Base-by-base conservation (phyloP, 306 rosid genomes). In the Ceratonia siliqua region DNA sequence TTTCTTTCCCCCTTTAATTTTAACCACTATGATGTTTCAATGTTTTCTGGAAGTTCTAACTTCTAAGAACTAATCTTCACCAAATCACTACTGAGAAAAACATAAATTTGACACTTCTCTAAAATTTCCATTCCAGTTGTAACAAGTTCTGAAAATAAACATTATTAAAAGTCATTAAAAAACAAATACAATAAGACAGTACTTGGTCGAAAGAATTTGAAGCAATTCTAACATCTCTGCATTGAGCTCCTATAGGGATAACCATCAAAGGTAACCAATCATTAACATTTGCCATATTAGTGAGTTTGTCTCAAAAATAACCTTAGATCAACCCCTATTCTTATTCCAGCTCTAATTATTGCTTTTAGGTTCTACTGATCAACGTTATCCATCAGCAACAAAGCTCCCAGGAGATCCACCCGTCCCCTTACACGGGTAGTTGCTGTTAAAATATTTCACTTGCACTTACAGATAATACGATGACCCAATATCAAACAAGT, bases 161-260 rank as follows among this genome's bases (percentile, higher is more conserved):
- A n/a, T n/a, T n/a, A n/a, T n/a, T n/a, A n/a, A n/a, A 45, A 53
- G 24, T 52, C 3, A 48, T 32, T 53, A 50, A 64, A 27, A 65
- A 58, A 42, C 54, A 39, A 11, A 62, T 3, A 50, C 25, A 54
- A 62, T 36, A 33, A 41, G 30, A 58, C 13, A n/a, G 43, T 78
- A 92, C 99, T 93, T 75, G 89, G 72, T 75, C 62, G 59, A 88
- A 74, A 85, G 93, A 87, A 68, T 67, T 75, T 7, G 90, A 78
- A 74, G 86, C 33, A 62, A 75, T 25, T 27, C 87, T 92, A 70
- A 86, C 88, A 79, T 95, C 99, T 61, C 92, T 82, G 82, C 98
- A 87, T 35, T 74, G 91, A 20, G 93, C 98, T 67, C 98, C 99
- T 15, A 92, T 39, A 1, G 98, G 97, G 38, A 86, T 79, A 21